phyloP scores from a whole-genome alignment of 169 alveolate genomes.

The Eimeria acervulina region DNA sequence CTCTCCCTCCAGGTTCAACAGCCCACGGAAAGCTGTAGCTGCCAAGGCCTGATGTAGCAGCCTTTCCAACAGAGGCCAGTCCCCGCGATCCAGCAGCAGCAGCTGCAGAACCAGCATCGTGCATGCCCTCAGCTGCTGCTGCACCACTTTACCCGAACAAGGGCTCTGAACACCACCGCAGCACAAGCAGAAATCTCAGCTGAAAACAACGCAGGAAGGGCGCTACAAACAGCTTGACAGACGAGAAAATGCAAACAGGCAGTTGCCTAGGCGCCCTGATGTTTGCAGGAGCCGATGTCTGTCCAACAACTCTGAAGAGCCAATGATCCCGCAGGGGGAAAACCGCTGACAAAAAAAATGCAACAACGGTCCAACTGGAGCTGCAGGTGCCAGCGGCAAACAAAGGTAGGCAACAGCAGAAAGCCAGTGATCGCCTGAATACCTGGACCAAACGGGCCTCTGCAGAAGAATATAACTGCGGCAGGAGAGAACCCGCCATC shows the following conservation, averaged over 20 bases:
- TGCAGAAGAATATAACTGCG: conserved; percentile 24
- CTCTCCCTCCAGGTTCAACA: conserved; percentile 18
- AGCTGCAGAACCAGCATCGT: conserved; percentile 36
- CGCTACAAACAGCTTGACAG: not conserved
- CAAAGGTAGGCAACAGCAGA: conserved; percentile 15
- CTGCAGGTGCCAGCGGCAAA: conserved; percentile 6
- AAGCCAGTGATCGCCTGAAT: not conserved
- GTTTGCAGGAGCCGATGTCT: not conserved
- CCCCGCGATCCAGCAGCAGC: conserved; percentile 72
- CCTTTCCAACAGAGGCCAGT: conserved; percentile 55
- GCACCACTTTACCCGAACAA: conserved; percentile 17
- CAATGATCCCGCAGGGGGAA: too few relatives aligned
- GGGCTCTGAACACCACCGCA: conserved; percentile 59
- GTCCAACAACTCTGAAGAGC: not conserved
- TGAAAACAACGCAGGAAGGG: not conserved
- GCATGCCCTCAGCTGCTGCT: conserved; percentile 61
- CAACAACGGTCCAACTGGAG: not conserved
- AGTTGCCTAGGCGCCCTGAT: not conserved
- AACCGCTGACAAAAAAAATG: not conserved
- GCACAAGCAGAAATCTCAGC: conserved; percentile 2
- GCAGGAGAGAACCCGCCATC: conserved; percentile 31
- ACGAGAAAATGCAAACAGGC: not conserved
- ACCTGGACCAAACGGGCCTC: conserved; percentile 48
- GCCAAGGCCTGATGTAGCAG: conserved; percentile 64
- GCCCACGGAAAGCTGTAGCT: conserved; percentile 27